Evolutionary conservation across 305 asterid genomes (phyloP).

Genomic region (Ajuga reptans): DNA sequence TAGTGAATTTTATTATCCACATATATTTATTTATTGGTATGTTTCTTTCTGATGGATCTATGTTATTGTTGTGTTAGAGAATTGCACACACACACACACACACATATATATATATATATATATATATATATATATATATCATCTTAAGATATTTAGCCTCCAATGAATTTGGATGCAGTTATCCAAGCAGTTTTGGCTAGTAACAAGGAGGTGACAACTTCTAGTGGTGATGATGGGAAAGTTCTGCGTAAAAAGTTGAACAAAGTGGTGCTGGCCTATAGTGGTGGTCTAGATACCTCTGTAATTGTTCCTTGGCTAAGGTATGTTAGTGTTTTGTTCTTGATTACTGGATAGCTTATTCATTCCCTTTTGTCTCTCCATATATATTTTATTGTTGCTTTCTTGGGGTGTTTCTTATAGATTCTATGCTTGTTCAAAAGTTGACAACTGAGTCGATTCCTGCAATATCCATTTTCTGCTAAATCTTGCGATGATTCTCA

Average conservation of each 20-base stretch:
- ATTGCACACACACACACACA: background rate
- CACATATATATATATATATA: too few species aligned
- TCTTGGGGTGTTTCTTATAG: background rate
- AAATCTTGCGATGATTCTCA: background rate
- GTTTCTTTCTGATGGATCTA: background rate
- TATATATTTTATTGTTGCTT: background rate
- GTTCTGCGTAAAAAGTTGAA: slow-evolving; percentile 54
- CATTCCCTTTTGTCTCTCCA: background rate
- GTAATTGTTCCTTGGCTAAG: slow-evolving; percentile 98
- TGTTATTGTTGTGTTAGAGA: background rate
- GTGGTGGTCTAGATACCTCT: slow-evolving; percentile 94
- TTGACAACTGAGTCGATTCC: background rate
- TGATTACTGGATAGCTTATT: background rate
- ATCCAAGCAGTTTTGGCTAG: slow-evolving; percentile 58
- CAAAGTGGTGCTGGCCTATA: slow-evolving; percentile 91
- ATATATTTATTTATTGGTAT: background rate
- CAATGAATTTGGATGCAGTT: slow-evolving; percentile 34
- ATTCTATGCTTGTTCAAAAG: background rate
- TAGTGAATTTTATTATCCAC: background rate
- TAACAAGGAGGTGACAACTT: slow-evolving; percentile 39
- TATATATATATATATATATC: background rate
- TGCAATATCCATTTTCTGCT: background rate
- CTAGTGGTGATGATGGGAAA: slow-evolving; percentile 36
- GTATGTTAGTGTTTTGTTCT: slow-evolving; percentile 28
- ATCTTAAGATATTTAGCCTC: background rate